Conservation (phyloP, 306 rosid genomes). For the Crataegus laevigata region DNA sequence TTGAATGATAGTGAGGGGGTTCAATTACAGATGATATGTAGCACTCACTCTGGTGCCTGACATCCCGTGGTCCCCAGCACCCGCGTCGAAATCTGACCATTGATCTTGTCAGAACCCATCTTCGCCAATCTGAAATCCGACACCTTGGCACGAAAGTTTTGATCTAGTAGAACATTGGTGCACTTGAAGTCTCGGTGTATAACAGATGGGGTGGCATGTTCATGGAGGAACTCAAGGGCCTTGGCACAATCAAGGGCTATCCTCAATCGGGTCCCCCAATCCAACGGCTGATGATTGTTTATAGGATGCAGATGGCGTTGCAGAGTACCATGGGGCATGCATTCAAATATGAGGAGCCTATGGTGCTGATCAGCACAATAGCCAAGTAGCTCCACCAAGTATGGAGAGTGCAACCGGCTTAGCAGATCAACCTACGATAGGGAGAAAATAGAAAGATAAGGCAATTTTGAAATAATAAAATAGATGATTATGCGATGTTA, state of each 20-base stretch:
- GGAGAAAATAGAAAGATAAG: not conserved
- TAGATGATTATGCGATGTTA: too few relatives aligned
- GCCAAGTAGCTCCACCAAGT: conserved; percentile 82
- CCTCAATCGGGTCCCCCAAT: conserved; percentile 84
- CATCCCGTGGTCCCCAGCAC: conserved; percentile 94
- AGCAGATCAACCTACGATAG: conserved; percentile 76
- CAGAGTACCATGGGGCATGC: conserved; percentile 71
- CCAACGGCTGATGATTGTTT: conserved; percentile 43
- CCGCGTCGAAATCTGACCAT: conserved; percentile 79
- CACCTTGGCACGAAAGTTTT: conserved; percentile 80
- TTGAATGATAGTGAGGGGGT: conserved; percentile 14
- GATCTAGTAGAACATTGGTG: conserved; percentile 60
- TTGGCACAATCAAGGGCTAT: conserved; percentile 95
- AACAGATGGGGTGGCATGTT: conserved; percentile 62
- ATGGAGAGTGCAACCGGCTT: conserved; percentile 67
- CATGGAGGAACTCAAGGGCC: conserved; percentile 87
- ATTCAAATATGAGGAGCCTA: conserved; percentile 71
- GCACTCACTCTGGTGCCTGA: conserved; percentile 96
- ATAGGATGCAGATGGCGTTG: conserved; percentile 59
- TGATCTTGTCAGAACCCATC: conserved; percentile 76
- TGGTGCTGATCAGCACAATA: conserved; percentile 95
- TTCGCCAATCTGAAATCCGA: conserved; percentile 81
- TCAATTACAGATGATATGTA: conserved; percentile 14
- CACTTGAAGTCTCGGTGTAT: conserved; percentile 92
- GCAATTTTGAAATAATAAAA: not conserved